Percentiles rank a stretch among this genome's conserved stretches.
Evolutionary conservation across 805 yeast species (phyloP).

Genomic region (Clavispora vitiphila): DNA sequence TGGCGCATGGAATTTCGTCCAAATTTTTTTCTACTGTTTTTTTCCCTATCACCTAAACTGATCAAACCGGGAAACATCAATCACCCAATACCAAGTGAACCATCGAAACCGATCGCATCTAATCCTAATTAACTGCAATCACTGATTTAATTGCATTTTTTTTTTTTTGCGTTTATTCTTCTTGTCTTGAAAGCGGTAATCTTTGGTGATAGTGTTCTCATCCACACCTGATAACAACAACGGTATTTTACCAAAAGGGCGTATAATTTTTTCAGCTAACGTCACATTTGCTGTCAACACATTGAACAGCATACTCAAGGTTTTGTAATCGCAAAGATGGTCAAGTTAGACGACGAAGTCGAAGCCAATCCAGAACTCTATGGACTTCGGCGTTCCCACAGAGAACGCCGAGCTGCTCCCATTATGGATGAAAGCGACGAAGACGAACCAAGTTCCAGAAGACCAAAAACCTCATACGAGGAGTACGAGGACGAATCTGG

Average conservation of each 20-base stretch:
- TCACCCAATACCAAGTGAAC: background rate
- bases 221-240: background rate
- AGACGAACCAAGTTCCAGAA: slow-evolving; percentile 18
- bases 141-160: background rate
- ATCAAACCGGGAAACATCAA: background rate
- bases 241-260: background rate
- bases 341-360: slow-evolving; percentile 12
- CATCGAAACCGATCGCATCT: background rate
- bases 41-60: background rate
- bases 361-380: slow-evolving; percentile 68
- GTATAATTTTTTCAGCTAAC: background rate
- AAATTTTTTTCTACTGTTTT: slow-evolving; percentile 6
- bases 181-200: background rate
- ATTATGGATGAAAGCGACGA: slow-evolving; percentile 34
- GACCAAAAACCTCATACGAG: slow-evolving; percentile 6
- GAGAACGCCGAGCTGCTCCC: slow-evolving; percentile 44
- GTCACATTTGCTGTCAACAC: too few relatives aligned
- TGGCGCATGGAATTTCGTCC: slow-evolving; percentile 8
- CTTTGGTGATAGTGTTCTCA: background rate
- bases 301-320: too few relatives aligned
- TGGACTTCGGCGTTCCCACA: slow-evolving; percentile 72
- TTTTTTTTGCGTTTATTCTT: background rate
- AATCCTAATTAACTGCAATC: background rate
- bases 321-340: slow-evolving; percentile 7
- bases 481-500: slow-evolving; percentile 13